Percentiles rank a stretch among this genome's conserved stretches.
Conservation (phyloP, 2,329 filamentous ascomycete species). For the Fusarium hainanense region DNA sequence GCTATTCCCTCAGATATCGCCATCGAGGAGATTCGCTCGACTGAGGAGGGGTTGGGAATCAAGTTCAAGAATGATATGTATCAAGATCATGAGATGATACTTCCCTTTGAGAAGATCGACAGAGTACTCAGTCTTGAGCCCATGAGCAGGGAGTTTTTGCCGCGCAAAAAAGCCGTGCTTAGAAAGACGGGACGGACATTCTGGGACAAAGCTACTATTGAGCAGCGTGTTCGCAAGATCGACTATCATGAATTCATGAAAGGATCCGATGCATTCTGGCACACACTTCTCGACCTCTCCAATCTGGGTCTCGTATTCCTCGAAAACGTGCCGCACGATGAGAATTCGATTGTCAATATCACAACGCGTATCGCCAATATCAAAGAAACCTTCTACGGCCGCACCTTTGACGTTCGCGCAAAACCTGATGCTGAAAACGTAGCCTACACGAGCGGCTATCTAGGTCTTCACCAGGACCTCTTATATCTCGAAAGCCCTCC, state of each 20-base stretch:
- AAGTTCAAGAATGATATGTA: slow-evolving; percentile 66
- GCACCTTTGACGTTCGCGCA: slow-evolving; percentile 88
- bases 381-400: slow-evolving; percentile 90
- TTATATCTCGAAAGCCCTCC: slow-evolving; percentile 86
- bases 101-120: slow-evolving; percentile 49
- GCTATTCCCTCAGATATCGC: slow-evolving; percentile 53
- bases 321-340: slow-evolving; percentile 75
- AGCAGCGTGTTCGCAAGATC: slow-evolving; percentile 65
- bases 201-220: slow-evolving; percentile 57
- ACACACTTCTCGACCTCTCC: slow-evolving; percentile 71
- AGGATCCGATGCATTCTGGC: slow-evolving; percentile 65
- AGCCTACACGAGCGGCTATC: slow-evolving; percentile 83
- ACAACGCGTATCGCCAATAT: slow-evolving; percentile 79
- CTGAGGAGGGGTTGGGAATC: slow-evolving; percentile 62
- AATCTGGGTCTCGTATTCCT: slow-evolving; percentile 81
- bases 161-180: slow-evolving; percentile 15
- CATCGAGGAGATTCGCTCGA: slow-evolving; percentile 47
- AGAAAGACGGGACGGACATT: slow-evolving; percentile 49
- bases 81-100: slow-evolving; percentile 49
- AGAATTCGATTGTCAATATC: slow-evolving; percentile 73
- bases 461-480: slow-evolving; percentile 93
- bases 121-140: slow-evolving; percentile 41
- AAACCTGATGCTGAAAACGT: slow-evolving; percentile 88
- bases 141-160: neutral
- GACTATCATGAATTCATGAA: slow-evolving; percentile 79